A percentile compares a stretch with the other conserved stretches of the same genome.
Conservation (phyloP, 164 flowering plant genomes). For the Tinospora cordifolia region DNA sequence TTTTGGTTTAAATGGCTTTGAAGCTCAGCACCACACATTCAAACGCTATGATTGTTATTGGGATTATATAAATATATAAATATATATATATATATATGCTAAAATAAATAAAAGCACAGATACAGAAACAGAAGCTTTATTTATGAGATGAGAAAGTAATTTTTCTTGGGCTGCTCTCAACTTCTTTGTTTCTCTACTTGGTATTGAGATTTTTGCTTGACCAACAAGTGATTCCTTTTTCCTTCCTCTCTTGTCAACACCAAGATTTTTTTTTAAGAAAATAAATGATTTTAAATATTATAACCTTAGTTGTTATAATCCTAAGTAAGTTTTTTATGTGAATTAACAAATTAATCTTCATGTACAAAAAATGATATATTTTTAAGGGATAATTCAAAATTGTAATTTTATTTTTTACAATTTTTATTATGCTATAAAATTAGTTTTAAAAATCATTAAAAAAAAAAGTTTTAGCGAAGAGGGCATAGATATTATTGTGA, state of each 20-base stretch:
- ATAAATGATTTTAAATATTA: no score
- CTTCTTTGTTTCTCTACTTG: background rate
- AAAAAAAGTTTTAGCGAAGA: no score
- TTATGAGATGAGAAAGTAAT: background rate
- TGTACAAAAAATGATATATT: no score
- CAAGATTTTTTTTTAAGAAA: no score
- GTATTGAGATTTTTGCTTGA: slow-evolving; percentile 23
- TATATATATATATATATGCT: no score
- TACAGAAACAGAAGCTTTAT: background rate
- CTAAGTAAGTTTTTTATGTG: no score
- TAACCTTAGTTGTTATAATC: no score
- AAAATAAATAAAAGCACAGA: background rate
- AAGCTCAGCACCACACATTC: slow-evolving; percentile 7
- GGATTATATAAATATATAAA: background rate
- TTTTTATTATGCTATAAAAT: no score
- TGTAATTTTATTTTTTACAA: no score
- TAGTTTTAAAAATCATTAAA: no score
- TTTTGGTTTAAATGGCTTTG: slow-evolving; percentile 12
- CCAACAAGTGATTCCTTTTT: slow-evolving; percentile 27
- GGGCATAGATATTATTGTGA: background rate
- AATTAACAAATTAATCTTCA: no score
- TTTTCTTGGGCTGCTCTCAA: slow-evolving; percentile 7
- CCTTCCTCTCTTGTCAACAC: slow-evolving; percentile 13
- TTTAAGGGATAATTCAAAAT: no score
- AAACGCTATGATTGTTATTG: slow-evolving; percentile 1